Evolutionary conservation across 192 early-diverging fungal genomes (phyloP), one percentile per base, ranked within the genome.

Genomic region (Podila minutissima): DNA sequence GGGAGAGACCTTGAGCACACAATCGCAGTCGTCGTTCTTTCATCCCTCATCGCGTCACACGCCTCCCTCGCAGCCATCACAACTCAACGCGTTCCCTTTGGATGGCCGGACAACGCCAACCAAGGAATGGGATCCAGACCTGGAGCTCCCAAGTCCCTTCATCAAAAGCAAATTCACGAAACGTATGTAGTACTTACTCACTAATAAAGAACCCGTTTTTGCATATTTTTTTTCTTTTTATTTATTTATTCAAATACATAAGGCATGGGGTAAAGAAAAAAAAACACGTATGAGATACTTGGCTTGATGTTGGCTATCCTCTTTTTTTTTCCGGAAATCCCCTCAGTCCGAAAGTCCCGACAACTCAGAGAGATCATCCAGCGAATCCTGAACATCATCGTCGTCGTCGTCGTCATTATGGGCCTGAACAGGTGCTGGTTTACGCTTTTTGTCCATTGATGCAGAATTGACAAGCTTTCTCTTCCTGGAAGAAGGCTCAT

Each of bases 291-390:
- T n/a, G n/a, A n/a, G n/a, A 41, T 41, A 41, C 10, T 12, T 41
- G 10, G 38, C 38, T 41, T 12, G 38, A 9, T 41, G 33, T 11
- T 41, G 38, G 38, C 38, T 60, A 60, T 26, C 59, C 31, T 60
- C 29, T 29, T 29, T 17, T 26, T 31, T 31, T 22, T 17, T 22
- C 24, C 5, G 24, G 15, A 15, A 15, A 15, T 26, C 12, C 11
- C 20, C 0, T 73, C 55, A 81, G 24, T 81, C 77, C 8, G 77
- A 81, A 22, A 81, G 57, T 55, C 77, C 77, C 13, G 77, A 81
- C 15, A 81, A 61, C 32, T 81, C 77, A 19, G 77, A 81, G 4
- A 81, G 66, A 33, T 81, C 77, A 35, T 81, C 77, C 62, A 81
- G 55, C 12, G 77, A 81, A 58, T 81, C 77, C 9, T 73, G 61